Evolutionary conservation across 371 early-diverging fungal genomes (phyloP), one percentile per base, ranked within the genome.

Genomic region (Mucor circinelloides): DNA sequence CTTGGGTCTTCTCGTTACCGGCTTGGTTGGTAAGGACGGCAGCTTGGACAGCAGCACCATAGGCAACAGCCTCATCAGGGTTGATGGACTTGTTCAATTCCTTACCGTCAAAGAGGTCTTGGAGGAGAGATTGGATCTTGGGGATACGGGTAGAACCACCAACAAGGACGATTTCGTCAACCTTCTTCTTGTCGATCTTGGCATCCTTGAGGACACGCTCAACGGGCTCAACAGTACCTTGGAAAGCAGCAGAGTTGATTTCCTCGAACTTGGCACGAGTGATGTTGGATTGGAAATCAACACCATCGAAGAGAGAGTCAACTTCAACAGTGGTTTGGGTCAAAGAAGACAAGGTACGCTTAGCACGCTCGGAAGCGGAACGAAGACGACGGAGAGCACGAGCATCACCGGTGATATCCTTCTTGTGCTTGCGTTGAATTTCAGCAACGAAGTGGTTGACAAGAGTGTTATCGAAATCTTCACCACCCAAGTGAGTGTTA

Each of bases 61-160:
- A 95, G 65, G 98, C 94, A 71, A 98, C 95, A 71, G 96, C 96
- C 80, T 96, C 96, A 82, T 96, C 97, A 58, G 96, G 96, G 87
- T 96, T 95, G 84, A 96, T 92, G 63, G 92, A 91, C 87, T 93
- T 91, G 88, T 85, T 87, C 67, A 89, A 82, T 65, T 90, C 87
- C 83, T 93, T 93, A 66, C 93, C 94, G 75, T 93, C 89, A 78
- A 97, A 97, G 84, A 90, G 90, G 82, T 99, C 99, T 27, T 92
- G 90, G 70, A 99, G 91, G 71, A 99, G 90, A 85, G 96, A 91
- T 84, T 97, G 97, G 79, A 99, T 94, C 93, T 97, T 98, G 88
- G 99, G 99, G 84, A 99, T 99, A 92, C 99, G 98, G 69, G 99
- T 99, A 76, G 98, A 98, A 76, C 99, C 99, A 84, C 99, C 99